Evolutionary conservation across 2,329 filamentous ascomycete species (phyloP), one percentile per base, ranked within the genome.

Genomic region (Trichoderma oligosporum): DNA sequence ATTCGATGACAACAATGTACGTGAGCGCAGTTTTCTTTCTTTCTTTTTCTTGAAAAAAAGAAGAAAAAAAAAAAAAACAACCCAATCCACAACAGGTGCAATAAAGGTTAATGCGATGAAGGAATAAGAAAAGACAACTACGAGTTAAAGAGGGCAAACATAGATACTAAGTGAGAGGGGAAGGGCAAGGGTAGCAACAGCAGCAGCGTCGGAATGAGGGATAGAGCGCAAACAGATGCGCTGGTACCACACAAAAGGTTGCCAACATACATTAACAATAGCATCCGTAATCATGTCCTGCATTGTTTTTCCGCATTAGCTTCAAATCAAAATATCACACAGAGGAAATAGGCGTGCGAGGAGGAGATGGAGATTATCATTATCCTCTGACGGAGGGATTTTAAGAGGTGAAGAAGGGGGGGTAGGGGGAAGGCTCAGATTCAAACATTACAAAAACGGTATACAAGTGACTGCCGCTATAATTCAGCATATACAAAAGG

Each of bases 251-350:
- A 61, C 63, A 60, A 48, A 47, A 41, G 51, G 42, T 31, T 44
- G 53, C 60, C 62, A 66, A 79, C 76, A 71, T 83, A 84, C 82
- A 73, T 78, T 76, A 68, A 82, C 71, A 68, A 84, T 84, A 55
- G 80, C 82, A 69, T 84, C 81, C 53, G 77, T 82, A 68, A 84
- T 84, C 82, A 84, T 84, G 67, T 83, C 81, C 82, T 84, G 60
- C 33, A 68, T n/a, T n/a, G 29, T 80, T 24, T 27, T 2, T 24
- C 46, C 53, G 45, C 44, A 56, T 55, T 56, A 58, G 49, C 36
- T 16, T 48, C 44, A 12, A 20, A 31, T 31, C 48, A 35, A 48
- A n/a, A 48, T 12, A 46, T 6, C 49, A 29, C 49, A 45, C 20
- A 45, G 22, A 31, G n/a, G n/a, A 29, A 16, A 31, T 46, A 27